Evolutionary conservation across 2,329 filamentous ascomycete species (phyloP), one percentile per base, ranked within the genome.

Genomic region (Drechslerella dactyloides): DNA sequence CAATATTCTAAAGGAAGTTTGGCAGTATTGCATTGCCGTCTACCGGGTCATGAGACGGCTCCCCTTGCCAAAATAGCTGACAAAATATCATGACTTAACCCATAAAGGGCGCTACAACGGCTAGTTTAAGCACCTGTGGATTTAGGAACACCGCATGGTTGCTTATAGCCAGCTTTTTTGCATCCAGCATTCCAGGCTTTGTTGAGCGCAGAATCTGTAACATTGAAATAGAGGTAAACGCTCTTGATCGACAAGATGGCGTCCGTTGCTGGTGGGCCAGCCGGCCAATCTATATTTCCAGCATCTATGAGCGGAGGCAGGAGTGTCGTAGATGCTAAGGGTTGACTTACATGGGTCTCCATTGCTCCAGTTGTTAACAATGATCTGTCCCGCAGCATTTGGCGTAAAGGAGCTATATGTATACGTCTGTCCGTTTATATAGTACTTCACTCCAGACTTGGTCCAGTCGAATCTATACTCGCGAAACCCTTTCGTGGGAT

Each of bases 351-450:
- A 66, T 15, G 27, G 33, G 27, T 73, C 46, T 8, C 69, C 69
- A 33, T 73, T 73, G 27, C 62, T 73, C 69, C 69, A 73, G 48
- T 73, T 73, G 46, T 73, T 73, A 4, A 73, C 58, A 3, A 73
- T 15, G 21, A 73, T 51, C 11, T 30, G 19, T 1, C 69, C 69
- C 5, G 59, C 37, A 2, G 21, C 19, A 6, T 53, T 17, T 1
- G 69, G 62, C 7, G 58, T 58, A 19, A 33, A 55, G 15, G 51
- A 73, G 0, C 40, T 37, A 37, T 61, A 60, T 17, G 19, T 37
- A 37, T 61, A 60, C 11, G 19, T 24, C 8, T 50, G 42, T 17
- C 62, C 61, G 24, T 73, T 58, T 13, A 68, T 30, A 4, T n/a
- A 57, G 21, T 68, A 73, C 44, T 35, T 66, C 4, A 73, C 69